Evolutionary conservation across 352 stramenopile species (phyloP).

Genomic region (Globisporangium middletonii): DNA sequence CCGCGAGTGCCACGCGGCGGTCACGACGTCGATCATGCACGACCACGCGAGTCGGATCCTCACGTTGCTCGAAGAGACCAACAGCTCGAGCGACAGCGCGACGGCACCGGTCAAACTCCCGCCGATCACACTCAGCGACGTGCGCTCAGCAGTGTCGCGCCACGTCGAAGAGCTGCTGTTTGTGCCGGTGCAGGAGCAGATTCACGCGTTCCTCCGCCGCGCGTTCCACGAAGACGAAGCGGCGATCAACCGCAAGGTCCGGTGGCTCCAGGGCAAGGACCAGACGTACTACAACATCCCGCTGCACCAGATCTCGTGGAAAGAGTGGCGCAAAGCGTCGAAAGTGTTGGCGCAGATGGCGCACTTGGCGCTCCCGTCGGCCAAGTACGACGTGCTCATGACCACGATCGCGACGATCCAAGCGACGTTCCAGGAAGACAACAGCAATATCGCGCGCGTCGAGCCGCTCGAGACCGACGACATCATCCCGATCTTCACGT

Average conservation of each 20-base stretch:
- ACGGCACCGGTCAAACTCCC: neutral
- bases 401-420: slow-evolving; percentile 75
- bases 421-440: slow-evolving; percentile 66
- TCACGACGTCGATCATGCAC: slow-evolving; percentile 61
- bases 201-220: slow-evolving; percentile 50
- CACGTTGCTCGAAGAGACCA: slow-evolving; percentile 37
- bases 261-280: slow-evolving; percentile 89
- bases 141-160: slow-evolving; percentile 54
- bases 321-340: slow-evolving; percentile 76
- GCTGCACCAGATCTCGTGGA: slow-evolving; percentile 74
- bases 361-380: slow-evolving; percentile 40
- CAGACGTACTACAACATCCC: slow-evolving; percentile 88
- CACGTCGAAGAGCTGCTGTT: slow-evolving; percentile 85
- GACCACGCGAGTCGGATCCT: slow-evolving; percentile 62
- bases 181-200: slow-evolving; percentile 49
- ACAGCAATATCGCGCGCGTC: slow-evolving; percentile 43
- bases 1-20: slow-evolving; percentile 48
- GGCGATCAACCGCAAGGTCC: slow-evolving; percentile 74
- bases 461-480: slow-evolving; percentile 75
- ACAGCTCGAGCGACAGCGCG: slow-evolving; percentile 12
- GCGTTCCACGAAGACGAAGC: slow-evolving; percentile 72
- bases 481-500: slow-evolving; percentile 87
- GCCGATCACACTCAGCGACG: slow-evolving; percentile 44
- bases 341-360: slow-evolving; percentile 63
- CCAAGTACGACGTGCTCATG: slow-evolving; percentile 78